Evolutionary conservation across 352 stramenopile species (phyloP).

Genomic region (Phytophthora hybrid): DNA sequence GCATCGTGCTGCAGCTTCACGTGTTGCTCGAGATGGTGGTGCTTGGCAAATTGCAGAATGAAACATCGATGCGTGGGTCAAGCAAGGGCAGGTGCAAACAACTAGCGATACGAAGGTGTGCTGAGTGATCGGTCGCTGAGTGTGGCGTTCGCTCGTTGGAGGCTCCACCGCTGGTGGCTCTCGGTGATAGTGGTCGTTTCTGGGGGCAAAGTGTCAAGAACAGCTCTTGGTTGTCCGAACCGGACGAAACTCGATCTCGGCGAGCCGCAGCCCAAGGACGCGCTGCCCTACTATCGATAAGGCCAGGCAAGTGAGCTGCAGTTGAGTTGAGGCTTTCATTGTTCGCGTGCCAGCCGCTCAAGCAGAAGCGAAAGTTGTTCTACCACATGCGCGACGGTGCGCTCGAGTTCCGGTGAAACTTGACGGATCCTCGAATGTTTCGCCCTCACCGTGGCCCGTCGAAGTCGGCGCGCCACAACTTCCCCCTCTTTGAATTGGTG

Average conservation of each 20-base stretch:
- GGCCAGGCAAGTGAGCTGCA: neutral
- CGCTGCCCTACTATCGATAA: neutral
- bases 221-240: constrained; percentile 25
- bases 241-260: constrained; percentile 6
- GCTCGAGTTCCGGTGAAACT: constrained; percentile 22
- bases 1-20: constrained; percentile 20
- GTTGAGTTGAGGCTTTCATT: constrained; percentile 32
- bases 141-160: constrained; percentile 10
- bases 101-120: constrained; percentile 5
- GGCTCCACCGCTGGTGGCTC: constrained; percentile 17
- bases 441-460: neutral
- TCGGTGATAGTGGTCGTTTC: constrained; percentile 15
- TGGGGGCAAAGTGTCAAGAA: constrained; percentile 24
- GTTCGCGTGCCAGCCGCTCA: constrained; percentile 20
- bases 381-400: constrained; percentile 22
- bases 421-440: constrained; percentile 32
- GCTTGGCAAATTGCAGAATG: constrained; percentile 33
- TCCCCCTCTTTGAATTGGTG: neutral
- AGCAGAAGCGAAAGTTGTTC: constrained; percentile 23
- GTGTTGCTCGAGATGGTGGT: constrained; percentile 8
- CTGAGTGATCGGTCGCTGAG: neutral
- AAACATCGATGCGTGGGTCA: constrained; percentile 13
- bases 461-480: constrained; percentile 12
- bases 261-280: neutral
- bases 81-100: constrained; percentile 7